Conservation (phyloP, 176 grass and related monocot species). For the Triticum aestivum region IWGSC_CS_RefSeq_v2.1 NC_057806.1:552742061-552742560, state of each 20-base stretch:
- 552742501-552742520: not conserved
- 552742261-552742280: not conserved
- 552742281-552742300: not conserved
- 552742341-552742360: not conserved
- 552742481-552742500: not conserved
- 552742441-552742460: not conserved
- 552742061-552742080: too few species aligned
- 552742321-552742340: not conserved
- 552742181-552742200: too few species aligned
- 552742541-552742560: not conserved
- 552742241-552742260: not conserved
- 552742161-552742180: too few species aligned
- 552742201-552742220: not conserved
- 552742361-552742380: not conserved
- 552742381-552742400: not conserved
- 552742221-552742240: not conserved
- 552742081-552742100: too few species aligned
- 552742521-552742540: too few species aligned
- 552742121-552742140: too few species aligned
- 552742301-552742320: not conserved
- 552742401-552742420: not conserved
- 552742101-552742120: too few species aligned
- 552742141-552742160: too few species aligned
- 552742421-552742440: not conserved
- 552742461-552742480: not conserved